These are phyloP conservation scores for Plasmodium berghei DNA, from an alignment of 169 alveolate species.

Conservation along the genomic window DNA sequence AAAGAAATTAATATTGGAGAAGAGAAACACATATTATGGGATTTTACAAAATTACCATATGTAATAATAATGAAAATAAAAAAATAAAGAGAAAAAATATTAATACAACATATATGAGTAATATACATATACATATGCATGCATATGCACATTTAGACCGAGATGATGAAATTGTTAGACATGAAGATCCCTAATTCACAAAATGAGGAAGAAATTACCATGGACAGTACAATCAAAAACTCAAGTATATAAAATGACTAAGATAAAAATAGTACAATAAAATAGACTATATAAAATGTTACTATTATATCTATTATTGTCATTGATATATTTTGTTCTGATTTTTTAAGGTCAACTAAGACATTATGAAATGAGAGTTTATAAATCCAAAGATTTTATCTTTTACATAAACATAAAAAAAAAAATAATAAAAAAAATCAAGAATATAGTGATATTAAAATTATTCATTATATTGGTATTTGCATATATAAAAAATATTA, in stretches of 20 bases:
- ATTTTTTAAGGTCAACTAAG: slow-evolving; percentile 30
- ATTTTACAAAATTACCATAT: slow-evolving; percentile 28
- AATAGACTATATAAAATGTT: neutral
- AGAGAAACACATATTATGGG: slow-evolving; percentile 21
- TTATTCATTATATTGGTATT: slow-evolving; percentile 45
- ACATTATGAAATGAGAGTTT: slow-evolving; percentile 36
- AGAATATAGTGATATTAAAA: slow-evolving; percentile 30
- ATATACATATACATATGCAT: neutral
- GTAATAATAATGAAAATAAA: slow-evolving; percentile 17
- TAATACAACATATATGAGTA: neutral
- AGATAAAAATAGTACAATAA: neutral
- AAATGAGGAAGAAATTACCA: slow-evolving; percentile 30
- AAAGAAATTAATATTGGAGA: slow-evolving; percentile 32
- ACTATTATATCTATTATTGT: neutral
- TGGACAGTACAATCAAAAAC: slow-evolving; percentile 30
- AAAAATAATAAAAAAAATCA: slow-evolving; percentile 25
- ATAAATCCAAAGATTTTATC: slow-evolving; percentile 35
- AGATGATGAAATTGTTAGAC: slow-evolving; percentile 37
- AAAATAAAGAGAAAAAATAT: neutral
- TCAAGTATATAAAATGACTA: slow-evolving; percentile 11
- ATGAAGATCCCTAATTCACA: slow-evolving; percentile 8
- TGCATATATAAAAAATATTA: neutral
- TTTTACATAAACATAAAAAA: slow-evolving; percentile 47
- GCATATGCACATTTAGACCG: neutral
- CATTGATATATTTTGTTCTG: neutral